These are phyloP conservation scores for Austroboletus novae-zelandiae DNA, from an alignment of 1,284 basidiomycete genomes.

Conservation along the genomic window DNA sequence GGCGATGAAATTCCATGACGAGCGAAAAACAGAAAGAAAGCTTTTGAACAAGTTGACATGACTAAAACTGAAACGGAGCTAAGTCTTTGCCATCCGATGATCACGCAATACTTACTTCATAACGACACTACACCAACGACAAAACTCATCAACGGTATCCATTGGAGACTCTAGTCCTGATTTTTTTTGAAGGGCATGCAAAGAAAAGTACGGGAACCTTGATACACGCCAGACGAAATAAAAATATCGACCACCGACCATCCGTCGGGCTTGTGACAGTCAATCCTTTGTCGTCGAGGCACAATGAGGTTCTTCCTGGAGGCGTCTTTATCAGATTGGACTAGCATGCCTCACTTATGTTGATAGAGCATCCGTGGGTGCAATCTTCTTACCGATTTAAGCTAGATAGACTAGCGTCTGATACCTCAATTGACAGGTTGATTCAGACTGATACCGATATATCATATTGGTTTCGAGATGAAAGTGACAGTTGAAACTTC, in stretches of 20 bases:
- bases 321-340: constrained; percentile 3
- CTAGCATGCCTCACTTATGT: neutral
- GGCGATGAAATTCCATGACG: no score
- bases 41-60: no score
- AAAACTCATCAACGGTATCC: no score
- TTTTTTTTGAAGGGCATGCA: constrained; percentile 1
- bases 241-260: constrained; percentile 8
- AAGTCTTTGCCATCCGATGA: no score
- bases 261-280: constrained; percentile 5
- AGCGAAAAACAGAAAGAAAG: no score
- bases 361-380: constrained; percentile 14
- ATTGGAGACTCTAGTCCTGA: no score
- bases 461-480: no score
- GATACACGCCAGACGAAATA: constrained; percentile 1
- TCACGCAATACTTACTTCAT: no score
- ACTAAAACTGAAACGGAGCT: no score
- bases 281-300: neutral
- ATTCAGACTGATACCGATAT: no score
- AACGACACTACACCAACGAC: no score
- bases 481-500: no score
- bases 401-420: constrained; percentile 6
- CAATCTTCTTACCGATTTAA: constrained; percentile 17
- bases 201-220: neutral
- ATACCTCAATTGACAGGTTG: constrained; percentile 1
- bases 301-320: constrained; percentile 5